phyloP scores from a whole-genome alignment of 2,329 filamentous ascomycete species.

The Diplodia sapinea region DNA sequence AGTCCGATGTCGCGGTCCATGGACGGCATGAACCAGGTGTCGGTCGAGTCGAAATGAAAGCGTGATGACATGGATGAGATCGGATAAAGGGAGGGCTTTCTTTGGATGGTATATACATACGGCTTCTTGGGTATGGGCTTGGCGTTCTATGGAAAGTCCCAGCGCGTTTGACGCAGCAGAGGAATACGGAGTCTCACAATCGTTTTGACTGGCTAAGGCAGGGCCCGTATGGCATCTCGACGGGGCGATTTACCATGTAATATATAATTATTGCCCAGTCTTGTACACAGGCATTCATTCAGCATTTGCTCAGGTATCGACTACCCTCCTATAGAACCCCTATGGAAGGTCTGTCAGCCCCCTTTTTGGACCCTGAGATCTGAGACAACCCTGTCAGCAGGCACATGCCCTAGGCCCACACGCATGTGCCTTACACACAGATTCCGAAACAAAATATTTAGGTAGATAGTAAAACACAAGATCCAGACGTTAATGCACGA shows the following conservation, averaged over 20 bases:
- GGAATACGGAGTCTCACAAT: slow-evolving; percentile 28
- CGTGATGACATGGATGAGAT: background rate
- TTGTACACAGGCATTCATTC: slow-evolving; percentile 1
- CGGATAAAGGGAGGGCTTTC: background rate
- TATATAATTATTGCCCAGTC: slow-evolving; percentile 22
- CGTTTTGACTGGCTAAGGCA: slow-evolving; percentile 25
- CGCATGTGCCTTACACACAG: background rate
- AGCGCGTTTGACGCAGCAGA: slow-evolving; percentile 14
- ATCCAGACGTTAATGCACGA: too few species aligned
- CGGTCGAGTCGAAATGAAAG: slow-evolving; percentile 27
- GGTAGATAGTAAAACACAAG: too few species aligned
- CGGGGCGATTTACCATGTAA: slow-evolving; percentile 26
- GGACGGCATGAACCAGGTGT: slow-evolving; percentile 35
- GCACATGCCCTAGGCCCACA: slow-evolving; percentile 16
- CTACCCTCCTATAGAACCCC: too few species aligned
- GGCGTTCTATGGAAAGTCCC: slow-evolving; percentile 29
- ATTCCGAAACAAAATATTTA: too few species aligned
- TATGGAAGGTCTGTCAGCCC: background rate
- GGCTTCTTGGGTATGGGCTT: slow-evolving; percentile 25
- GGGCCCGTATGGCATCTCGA: slow-evolving; percentile 3
- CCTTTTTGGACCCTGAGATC: slow-evolving; percentile 20
- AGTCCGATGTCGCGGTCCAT: slow-evolving; percentile 62
- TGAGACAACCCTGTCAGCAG: slow-evolving; percentile 11
- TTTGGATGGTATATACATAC: slow-evolving; percentile 26
- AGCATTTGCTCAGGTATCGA: background rate